These are phyloP conservation scores for Ophiostoma sp. DNA, from an alignment of 2,329 filamentous ascomycete species.

Conservation along the genomic window DNA sequence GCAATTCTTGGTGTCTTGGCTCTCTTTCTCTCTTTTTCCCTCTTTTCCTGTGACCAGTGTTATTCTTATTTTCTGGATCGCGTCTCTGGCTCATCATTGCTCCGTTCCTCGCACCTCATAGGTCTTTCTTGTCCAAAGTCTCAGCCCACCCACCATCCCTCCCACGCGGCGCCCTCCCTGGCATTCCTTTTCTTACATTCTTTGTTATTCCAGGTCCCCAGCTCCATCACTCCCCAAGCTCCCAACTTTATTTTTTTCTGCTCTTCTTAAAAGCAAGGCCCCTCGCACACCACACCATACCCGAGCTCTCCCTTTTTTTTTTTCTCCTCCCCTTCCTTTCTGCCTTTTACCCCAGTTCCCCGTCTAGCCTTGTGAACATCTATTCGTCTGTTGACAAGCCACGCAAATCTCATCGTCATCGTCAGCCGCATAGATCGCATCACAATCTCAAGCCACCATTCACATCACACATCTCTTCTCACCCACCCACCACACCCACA, in stretches of 20 bases:
- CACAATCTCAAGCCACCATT: not conserved
- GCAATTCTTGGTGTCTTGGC: not conserved
- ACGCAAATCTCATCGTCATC: not conserved
- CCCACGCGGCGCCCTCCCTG: not conserved
- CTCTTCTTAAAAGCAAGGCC: not conserved
- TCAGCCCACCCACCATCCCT: not conserved
- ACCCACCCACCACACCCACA: not conserved
- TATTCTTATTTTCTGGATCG: not conserved
- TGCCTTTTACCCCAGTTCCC: not conserved
- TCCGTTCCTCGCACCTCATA: conserved; percentile 13
- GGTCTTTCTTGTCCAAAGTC: not conserved
- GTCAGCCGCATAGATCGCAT: not conserved
- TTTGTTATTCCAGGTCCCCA: not conserved
- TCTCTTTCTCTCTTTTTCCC: not conserved
- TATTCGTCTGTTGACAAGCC: not conserved
- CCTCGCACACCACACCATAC: conserved; percentile 4
- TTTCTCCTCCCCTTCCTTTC: not conserved
- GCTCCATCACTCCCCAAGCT: no score
- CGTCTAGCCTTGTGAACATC: not conserved
- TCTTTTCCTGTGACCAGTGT: not conserved
- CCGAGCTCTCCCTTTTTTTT: not conserved
- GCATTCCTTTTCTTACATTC: not conserved
- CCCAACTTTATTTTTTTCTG: not conserved
- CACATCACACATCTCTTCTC: not conserved
- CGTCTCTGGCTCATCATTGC: not conserved